Evolutionary conservation across 164 flowering plant genomes (phyloP), one percentile per base, ranked within the genome.

Genomic region (Stephania cephalantha): DNA sequence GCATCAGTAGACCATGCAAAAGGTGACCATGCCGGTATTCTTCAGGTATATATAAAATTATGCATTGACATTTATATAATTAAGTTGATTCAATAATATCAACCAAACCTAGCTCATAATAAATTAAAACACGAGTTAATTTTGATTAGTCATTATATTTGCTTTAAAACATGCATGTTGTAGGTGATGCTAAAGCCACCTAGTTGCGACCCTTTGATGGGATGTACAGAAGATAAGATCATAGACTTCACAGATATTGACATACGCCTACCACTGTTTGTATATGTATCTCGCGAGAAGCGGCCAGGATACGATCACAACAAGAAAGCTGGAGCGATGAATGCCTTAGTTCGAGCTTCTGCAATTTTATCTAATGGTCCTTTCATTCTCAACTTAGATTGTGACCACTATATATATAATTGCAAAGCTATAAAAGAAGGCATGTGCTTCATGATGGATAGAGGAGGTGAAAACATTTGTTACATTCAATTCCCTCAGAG

Each of bases 251-350:
- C 86, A 18, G 94, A 86, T 42, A 83, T 87, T 7, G 98, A 93
- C 78, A 88, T 87, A 69, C 92, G 98, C 63, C 94, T 91, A n/a
- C 98, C 98, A 2, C 30, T 91, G 86, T 82, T 93, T 44, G 96
- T 93, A 15, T 92, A 92, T 68, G 86, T 92, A 61, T 88, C 94
- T 15, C 92, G 97, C 22, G 97, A 92, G 73, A 91, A 93, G 80
- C 93, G 98, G 4, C 96, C 92, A 31, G 98, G 98, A 7, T 93
- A 89, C 80, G 98, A 93, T 73, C 98, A 93, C 81, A 93, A 93
- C 88, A 93, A 93, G 85, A 93, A 93, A 77, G 97, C 98, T 7
- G 97, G 97, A 2, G 97, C 97, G 67, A 93, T 93, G 98, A 93
- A 93, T 75, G 95, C 96, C 7, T 83, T 93, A 30, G 98, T 93